phyloP scores from a whole-genome alignment of 768 basidiomycete genomes.

The Mycena venus region DNA sequence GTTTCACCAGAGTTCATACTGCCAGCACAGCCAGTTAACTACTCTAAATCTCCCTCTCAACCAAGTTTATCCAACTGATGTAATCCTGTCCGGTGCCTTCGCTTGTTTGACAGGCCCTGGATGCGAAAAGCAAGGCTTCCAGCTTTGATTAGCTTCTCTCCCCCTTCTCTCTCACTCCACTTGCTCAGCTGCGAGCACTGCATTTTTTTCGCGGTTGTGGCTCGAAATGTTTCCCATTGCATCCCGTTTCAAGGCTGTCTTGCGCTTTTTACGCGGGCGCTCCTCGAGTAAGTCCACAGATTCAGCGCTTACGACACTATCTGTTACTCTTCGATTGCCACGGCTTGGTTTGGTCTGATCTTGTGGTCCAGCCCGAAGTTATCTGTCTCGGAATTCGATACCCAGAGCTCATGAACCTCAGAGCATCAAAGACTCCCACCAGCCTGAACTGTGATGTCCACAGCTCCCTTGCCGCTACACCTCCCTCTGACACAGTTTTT shows the following conservation, averaged over 20 bases:
- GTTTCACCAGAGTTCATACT: slow-evolving; percentile 19
- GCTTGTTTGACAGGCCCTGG: slow-evolving; percentile 28
- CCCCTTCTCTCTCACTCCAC: slow-evolving; percentile 8
- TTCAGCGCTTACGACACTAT: no score
- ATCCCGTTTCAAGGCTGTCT: slow-evolving; percentile 20
- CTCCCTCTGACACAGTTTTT: neutral
- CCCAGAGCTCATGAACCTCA: neutral
- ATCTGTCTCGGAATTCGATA: neutral
- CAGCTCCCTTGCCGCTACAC: neutral
- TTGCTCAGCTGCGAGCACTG: no score
- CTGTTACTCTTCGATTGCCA: neutral
- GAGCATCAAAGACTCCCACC: neutral
- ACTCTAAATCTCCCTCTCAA: slow-evolving; percentile 7
- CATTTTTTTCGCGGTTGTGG: no score
- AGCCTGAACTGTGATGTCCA: slow-evolving; percentile 11
- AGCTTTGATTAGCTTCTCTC: slow-evolving; percentile 14
- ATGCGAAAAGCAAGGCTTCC: slow-evolving; percentile 28
- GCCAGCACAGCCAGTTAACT: slow-evolving; percentile 16
- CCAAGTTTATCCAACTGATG: slow-evolving; percentile 14
- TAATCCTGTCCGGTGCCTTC: slow-evolving; percentile 9
- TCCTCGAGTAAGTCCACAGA: slow-evolving; percentile 6
- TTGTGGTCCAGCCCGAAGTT: neutral
- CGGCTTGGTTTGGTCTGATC: neutral
- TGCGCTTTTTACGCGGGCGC: slow-evolving; percentile 20
- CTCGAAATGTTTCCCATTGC: no score